Percentiles rank a stretch among this genome's conserved stretches.
Conservation (phyloP, 2,329 filamentous ascomycete genomes). For the Diaporthe sp. region DNA sequence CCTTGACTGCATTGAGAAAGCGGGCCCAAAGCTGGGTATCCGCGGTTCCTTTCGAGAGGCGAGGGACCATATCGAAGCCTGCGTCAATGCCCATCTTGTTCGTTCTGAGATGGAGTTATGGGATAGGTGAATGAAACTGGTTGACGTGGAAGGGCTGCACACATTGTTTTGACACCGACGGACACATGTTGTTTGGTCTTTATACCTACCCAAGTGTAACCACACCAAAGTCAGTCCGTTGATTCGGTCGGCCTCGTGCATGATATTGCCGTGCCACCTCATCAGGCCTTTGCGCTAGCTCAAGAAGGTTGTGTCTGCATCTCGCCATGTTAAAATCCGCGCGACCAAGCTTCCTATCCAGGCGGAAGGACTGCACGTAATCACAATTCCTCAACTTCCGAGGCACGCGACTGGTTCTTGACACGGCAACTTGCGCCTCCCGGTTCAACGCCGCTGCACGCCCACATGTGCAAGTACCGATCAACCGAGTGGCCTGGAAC, state of each 20-base stretch:
- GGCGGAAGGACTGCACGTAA: too few species aligned
- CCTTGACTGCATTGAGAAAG: neutral
- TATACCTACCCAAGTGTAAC: neutral
- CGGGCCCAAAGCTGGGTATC: neutral
- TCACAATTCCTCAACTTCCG: too few species aligned
- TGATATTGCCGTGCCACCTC: neutral
- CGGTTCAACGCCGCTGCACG: neutral
- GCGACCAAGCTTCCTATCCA: too few species aligned
- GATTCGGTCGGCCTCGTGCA: neutral
- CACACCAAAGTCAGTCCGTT: neutral
- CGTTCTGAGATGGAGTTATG: neutral
- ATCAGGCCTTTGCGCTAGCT: neutral
- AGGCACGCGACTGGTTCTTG: too few species aligned
- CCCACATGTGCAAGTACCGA: too few species aligned
- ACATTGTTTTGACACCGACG: neutral
- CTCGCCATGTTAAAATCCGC: too few species aligned
- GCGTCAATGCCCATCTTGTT: neutral
- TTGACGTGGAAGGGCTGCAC: neutral
- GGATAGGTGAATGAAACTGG: neutral
- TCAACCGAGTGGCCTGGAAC: neutral
- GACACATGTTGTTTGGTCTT: neutral
- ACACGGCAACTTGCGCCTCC: neutral
- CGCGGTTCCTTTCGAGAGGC: neutral
- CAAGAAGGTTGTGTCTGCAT: too few species aligned
- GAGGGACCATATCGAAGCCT: conserved; percentile 29